phyloP scores from a whole-genome alignment of 495 filamentous ascomycete species.

The Aspergillus conjunctus region DNA sequence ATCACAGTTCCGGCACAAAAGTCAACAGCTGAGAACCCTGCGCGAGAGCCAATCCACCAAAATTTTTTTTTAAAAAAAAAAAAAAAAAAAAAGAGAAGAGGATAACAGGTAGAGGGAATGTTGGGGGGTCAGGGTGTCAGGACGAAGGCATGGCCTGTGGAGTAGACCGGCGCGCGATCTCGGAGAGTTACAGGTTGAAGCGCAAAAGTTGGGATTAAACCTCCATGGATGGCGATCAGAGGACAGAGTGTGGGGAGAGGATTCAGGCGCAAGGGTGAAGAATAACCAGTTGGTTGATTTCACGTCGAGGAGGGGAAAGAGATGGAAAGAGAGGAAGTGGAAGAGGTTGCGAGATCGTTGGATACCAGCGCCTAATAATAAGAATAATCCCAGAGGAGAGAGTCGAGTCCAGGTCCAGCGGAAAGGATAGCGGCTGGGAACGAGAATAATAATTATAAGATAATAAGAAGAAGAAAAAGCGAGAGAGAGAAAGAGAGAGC shows the following conservation, averaged over 20 bases:
- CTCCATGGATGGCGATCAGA: background rate
- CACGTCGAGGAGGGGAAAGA: conserved; percentile 13
- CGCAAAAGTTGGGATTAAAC: background rate
- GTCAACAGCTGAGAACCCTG: background rate
- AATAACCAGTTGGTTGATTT: background rate
- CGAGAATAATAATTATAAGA: too few species aligned
- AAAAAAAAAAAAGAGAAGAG: background rate
- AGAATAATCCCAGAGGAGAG: conserved; percentile 5
- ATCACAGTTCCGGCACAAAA: conserved; percentile 2
- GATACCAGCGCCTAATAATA: background rate
- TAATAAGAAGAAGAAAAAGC: background rate
- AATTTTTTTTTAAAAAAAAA: too few species aligned
- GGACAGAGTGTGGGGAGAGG: background rate
- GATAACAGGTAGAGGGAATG: background rate
- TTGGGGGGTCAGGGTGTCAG: background rate
- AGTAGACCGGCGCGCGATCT: conserved; percentile 1
- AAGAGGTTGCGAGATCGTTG: background rate
- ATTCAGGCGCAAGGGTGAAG: background rate
- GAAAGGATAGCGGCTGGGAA: background rate
- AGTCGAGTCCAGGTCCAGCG: conserved; percentile 2
- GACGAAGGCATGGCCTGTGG: conserved; percentile 1
- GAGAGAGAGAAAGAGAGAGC: conserved; percentile 6
- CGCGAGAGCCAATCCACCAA: background rate
- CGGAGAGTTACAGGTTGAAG: background rate
- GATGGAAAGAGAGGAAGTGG: conserved; percentile 7